Evolutionary conservation across 164 flowering plant species (phyloP), one percentile per base, ranked within the genome.

Genomic region (Brasenia schreberi): DNA sequence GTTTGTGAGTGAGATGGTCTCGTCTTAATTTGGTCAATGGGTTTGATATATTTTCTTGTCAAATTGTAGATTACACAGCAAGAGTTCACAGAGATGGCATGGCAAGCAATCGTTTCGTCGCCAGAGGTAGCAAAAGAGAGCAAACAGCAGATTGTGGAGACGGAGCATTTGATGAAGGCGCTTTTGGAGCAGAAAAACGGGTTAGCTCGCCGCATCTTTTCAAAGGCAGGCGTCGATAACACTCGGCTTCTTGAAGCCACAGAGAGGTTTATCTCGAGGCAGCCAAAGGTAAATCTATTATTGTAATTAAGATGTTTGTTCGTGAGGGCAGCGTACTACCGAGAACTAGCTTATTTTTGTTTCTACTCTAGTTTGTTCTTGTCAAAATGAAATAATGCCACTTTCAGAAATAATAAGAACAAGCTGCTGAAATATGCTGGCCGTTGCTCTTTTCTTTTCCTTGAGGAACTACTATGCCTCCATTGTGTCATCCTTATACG

Each of bases 71-170:
- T 94, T 64, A 84, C 96, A n/a, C 99, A 91, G 67, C 90, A 88
- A 78, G 99, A 94, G 17, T 94, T 94, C 65, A 94, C 97, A 5
- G 99, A 94, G 44, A 88, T 89, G 97, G 99, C 97, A 14, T 94
- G 99, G 99, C 97, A 89, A 83, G 87, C 88, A 0, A 85, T 94
- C 68, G 93, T 91, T 52, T 80, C 96, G 1, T 91, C 89, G 0
- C 99, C 97, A 1, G 97, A 94, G 72, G 88, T 89, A 64, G 99
- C 99, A 11, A 94, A 86, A 67, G 96, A 88, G 75, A 87, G 83
- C 69, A 94, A 89, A 79, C 97, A 94, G 74, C 99, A 94, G 74
- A 91, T 94, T 64, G 96, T 94, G 69, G 97, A 94, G 87, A 94
- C 99, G 0, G 99, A 94, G 74, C 99, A 91, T 79, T 75, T 94